A percentile compares a stretch with the other conserved stretches of the same genome.
Evolutionary conservation across 345 rosid species (phyloP).

Genomic region (Pelargonium nanum): DNA sequence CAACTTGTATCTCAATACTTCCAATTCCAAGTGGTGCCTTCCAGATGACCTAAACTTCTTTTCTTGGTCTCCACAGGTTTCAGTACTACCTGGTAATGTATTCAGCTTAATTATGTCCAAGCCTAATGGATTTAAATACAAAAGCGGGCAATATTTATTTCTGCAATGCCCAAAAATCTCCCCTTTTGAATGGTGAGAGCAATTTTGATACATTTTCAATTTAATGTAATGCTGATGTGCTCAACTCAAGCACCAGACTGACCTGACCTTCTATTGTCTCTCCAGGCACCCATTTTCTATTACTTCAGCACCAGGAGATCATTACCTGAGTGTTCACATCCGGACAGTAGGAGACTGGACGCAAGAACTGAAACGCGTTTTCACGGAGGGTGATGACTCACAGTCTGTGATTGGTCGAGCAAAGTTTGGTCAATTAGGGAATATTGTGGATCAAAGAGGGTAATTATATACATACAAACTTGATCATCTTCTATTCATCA

Average conservation of each 20-base stretch:
- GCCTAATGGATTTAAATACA: conserved; percentile 85
- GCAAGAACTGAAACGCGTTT: conserved; percentile 56
- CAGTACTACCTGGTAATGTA: conserved; percentile 78
- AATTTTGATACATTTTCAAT: not conserved
- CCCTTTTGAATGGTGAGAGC: conserved; percentile 68
- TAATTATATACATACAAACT: conserved; percentile 14
- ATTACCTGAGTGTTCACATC: conserved; percentile 77
- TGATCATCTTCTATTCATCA: not conserved
- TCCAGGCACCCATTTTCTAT: conserved; percentile 91
- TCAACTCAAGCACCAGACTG: too few relatives aligned
- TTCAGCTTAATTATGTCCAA: conserved; percentile 76
- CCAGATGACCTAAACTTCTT: too few relatives aligned
- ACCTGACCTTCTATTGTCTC: not conserved
- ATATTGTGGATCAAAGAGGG: conserved; percentile 32
- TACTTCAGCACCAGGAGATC: conserved; percentile 91
- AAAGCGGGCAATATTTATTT: conserved; percentile 91
- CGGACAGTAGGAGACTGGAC: conserved; percentile 95
- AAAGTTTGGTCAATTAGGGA: conserved; percentile 36
- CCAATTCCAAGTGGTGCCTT: too few relatives aligned
- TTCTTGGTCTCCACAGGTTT: conserved; percentile 40
- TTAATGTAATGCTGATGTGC: not conserved
- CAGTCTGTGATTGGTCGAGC: conserved; percentile 47
- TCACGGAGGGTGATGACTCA: conserved; percentile 48
- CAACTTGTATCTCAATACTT: not conserved
- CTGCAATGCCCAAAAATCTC: conserved; percentile 78